Base-by-base conservation (phyloP, 306 rosid species). In the Trifolium pratense region DNA sequence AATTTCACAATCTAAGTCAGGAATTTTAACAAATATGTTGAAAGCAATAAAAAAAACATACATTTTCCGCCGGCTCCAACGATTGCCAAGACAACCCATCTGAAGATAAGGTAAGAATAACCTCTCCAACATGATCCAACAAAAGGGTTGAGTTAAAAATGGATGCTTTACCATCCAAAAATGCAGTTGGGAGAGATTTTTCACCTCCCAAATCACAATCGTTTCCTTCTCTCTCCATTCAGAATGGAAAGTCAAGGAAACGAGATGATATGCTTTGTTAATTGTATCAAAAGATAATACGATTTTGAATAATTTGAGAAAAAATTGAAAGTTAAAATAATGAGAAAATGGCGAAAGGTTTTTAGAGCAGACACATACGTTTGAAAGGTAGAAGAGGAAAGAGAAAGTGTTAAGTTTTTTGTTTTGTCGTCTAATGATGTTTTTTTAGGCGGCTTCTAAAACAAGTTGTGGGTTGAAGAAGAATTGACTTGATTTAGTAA, bases 61-160 rank as follows among this genome's bases (percentile, higher is more conserved):
- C 98, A 75, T 55, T 60, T 25, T 75, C 80, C 43, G 78, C 69
- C 4, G 89, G 58, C 10, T 74, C 75, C 14, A 80, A 60, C 60
- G 66, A 75, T 75, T 87, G 78, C 98, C 98, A 94, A 70, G 87
- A 83, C 72, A 94, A 74, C 14, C 89, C 88, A 75, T 88, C 83
- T 10, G 95, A 76, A 60, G 84, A 64, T 55, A 78, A 87, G 85
- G 79, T 78, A 72, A 89, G 84, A 18, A 29, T 18, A 65, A 87
- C 96, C 75, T 86, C 86, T 8, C 95, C 97, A 62, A 82, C 83
- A 66, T 62, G 85, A 78, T 91, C 89, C 85, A 94, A 84, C 59
- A 81, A 85, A 49, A 93, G 52, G 75, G 75, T 71, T 20, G 89
- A 86, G 75, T 86, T 81, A 82, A 80, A 80, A 76, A 57, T 21